phyloP scores from a whole-genome alignment of 2,329 filamentous ascomycete species.

The Cryphonectria naterciae region DNA sequence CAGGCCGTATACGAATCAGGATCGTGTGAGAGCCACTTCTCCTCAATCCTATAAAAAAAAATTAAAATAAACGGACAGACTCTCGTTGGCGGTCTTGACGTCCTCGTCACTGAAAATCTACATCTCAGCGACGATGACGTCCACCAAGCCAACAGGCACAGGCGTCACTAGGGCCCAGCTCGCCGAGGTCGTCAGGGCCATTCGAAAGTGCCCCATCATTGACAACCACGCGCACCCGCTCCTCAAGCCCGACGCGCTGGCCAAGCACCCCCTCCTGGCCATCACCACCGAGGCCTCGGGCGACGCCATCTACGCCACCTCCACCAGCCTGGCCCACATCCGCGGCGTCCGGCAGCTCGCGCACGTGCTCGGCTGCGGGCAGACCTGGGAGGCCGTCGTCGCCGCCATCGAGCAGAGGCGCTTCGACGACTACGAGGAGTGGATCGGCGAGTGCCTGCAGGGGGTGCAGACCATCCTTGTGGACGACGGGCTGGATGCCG shows the following conservation, averaged over 20 bases:
- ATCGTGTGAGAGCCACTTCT: not conserved
- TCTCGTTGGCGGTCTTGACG: not conserved
- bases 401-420: slow-evolving; percentile 48
- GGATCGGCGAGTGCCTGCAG: slow-evolving; percentile 66
- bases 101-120: not conserved
- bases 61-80: not conserved
- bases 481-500: slow-evolving; percentile 72
- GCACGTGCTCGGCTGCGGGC: slow-evolving; percentile 63
- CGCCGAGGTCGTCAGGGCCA: slow-evolving; percentile 43
- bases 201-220: slow-evolving; percentile 65
- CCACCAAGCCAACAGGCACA: slow-evolving; percentile 13
- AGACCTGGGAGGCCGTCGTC: slow-evolving; percentile 62
- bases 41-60: not conserved
- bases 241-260: slow-evolving; percentile 54
- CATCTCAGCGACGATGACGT: slow-evolving; percentile 1
- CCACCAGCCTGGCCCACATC: slow-evolving; percentile 68
- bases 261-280: slow-evolving; percentile 55
- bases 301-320: slow-evolving; percentile 65
- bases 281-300: slow-evolving; percentile 76
- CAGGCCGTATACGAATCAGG: not conserved
- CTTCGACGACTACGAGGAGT: slow-evolving; percentile 53
- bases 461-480: slow-evolving; percentile 76
- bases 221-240: slow-evolving; percentile 76
- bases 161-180: slow-evolving; percentile 34
- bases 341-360: slow-evolving; percentile 72